Evolutionary conservation across 345 rosid genomes (phyloP).

Genomic region (Linum usitatissimum): DNA sequence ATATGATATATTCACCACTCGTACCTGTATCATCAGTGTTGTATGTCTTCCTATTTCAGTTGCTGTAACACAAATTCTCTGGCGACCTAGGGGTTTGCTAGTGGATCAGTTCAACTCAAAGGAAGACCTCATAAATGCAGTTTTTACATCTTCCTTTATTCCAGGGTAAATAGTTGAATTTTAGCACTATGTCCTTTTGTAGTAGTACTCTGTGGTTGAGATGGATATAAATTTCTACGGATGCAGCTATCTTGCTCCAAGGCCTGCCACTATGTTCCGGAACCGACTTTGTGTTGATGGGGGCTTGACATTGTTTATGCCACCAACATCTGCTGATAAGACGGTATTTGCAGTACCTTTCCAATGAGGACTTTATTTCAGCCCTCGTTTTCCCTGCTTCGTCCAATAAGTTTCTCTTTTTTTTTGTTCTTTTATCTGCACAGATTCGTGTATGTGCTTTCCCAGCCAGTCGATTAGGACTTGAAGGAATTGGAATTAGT

Average conservation of each 20-base stretch:
- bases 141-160: constrained; percentile 79
- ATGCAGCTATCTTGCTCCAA: constrained; percentile 88
- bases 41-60: constrained; percentile 33
- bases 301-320: constrained; percentile 89
- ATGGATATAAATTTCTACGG: constrained; percentile 11
- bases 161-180: constrained; percentile 50
- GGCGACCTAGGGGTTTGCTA: constrained; percentile 84
- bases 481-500: constrained; percentile 72
- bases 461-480: constrained; percentile 43
- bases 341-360: constrained; percentile 37
- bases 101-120: constrained; percentile 96
- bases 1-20: neutral
- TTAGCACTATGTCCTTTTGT: too few relatives aligned
- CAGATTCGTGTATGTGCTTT: constrained; percentile 92
- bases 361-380: too few relatives aligned
- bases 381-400: too few relatives aligned
- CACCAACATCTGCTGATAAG: constrained; percentile 84
- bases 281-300: constrained; percentile 88
- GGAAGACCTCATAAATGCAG: constrained; percentile 80
- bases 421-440: neutral
- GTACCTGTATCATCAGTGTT: neutral
- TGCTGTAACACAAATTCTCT: constrained; percentile 87
- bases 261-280: constrained; percentile 78
- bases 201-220: too few relatives aligned
- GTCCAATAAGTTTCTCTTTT: neutral